These are phyloP conservation scores for Penicillium subrubescens DNA, from an alignment of 495 filamentous ascomycete species.

Conservation along the genomic window DNA sequence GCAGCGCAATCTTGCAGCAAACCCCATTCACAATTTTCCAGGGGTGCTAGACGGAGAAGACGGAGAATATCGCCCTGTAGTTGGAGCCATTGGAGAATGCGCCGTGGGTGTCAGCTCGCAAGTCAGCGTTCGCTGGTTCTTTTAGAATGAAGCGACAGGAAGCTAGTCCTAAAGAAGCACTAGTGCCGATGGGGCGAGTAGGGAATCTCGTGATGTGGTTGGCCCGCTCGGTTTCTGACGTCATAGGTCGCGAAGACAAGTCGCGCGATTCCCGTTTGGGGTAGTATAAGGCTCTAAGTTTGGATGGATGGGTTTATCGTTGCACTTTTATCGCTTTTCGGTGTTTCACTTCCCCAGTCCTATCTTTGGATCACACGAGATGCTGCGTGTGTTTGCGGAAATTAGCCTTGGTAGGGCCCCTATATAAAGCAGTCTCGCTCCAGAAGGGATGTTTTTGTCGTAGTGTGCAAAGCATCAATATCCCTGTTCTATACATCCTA, in stretches of 20 bases:
- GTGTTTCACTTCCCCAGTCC: conserved; percentile 21
- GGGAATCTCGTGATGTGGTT: conserved; percentile 2
- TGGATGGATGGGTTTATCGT: conserved; percentile 14
- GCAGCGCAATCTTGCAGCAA: neutral
- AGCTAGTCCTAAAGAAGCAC: neutral
- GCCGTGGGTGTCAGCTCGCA: neutral
- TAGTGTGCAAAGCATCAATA: neutral
- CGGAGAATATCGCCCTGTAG: neutral
- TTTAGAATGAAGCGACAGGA: neutral
- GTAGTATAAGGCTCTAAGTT: conserved; percentile 16
- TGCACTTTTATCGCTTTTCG: conserved; percentile 1
- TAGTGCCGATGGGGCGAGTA: neutral
- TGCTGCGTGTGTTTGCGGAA: neutral
- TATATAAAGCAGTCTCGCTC: conserved; percentile 10
- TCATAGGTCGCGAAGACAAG: conserved; percentile 14
- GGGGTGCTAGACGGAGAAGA: neutral
- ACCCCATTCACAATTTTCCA: neutral
- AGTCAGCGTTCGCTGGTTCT: neutral
- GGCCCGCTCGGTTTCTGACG: conserved; percentile 32
- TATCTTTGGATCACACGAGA: conserved; percentile 19
- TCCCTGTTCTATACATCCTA: neutral
- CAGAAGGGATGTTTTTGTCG: neutral
- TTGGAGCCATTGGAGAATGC: neutral
- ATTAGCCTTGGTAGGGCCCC: neutral
- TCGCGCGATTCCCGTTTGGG: conserved; percentile 21